These are phyloP conservation scores for Backusella tarrabulga DNA, from an alignment of 192 early-diverging fungal genomes.

Conservation along the genomic window DNA sequence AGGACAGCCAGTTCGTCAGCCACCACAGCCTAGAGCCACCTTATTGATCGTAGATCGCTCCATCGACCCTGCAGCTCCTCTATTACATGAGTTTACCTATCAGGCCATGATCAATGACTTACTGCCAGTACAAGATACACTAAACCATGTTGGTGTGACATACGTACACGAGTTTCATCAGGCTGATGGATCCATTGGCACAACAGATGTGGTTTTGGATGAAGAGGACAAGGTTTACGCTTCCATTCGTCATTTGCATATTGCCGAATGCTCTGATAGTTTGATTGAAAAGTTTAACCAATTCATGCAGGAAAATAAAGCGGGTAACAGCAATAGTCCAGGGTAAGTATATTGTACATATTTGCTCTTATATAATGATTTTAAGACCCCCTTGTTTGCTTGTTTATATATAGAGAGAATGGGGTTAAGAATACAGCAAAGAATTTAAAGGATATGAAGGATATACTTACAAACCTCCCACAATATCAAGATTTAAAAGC, in stretches of 20 bases:
- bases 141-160: conserved; percentile 50
- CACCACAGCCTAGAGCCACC: conserved; percentile 63
- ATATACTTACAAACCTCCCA: conserved; percentile 77
- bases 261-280: conserved; percentile 74
- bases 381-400: too few species aligned
- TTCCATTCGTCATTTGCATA: conserved; percentile 74
- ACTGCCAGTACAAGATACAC: conserved; percentile 48
- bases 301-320: conserved; percentile 75
- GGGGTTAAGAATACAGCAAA: conserved; percentile 51
- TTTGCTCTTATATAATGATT: neutral
- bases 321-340: conserved; percentile 22
- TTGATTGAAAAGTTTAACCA: conserved; percentile 72
- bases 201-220: conserved; percentile 59
- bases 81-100: conserved; percentile 99
- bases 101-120: conserved; percentile 98
- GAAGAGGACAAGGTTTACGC: conserved; percentile 81
- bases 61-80: conserved; percentile 83
- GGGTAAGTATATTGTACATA: neutral
- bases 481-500: conserved; percentile 85
- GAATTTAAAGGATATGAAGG: conserved; percentile 82
- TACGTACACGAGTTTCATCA: conserved; percentile 54
- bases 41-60: conserved; percentile 90
- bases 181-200: conserved; percentile 38
- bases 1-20: conserved; percentile 35
- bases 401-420: neutral